Evolutionary conservation across 2,329 filamentous ascomycete species (phyloP), one percentile per base, ranked within the genome.

Genomic region (Dothistroma pini): DNA sequence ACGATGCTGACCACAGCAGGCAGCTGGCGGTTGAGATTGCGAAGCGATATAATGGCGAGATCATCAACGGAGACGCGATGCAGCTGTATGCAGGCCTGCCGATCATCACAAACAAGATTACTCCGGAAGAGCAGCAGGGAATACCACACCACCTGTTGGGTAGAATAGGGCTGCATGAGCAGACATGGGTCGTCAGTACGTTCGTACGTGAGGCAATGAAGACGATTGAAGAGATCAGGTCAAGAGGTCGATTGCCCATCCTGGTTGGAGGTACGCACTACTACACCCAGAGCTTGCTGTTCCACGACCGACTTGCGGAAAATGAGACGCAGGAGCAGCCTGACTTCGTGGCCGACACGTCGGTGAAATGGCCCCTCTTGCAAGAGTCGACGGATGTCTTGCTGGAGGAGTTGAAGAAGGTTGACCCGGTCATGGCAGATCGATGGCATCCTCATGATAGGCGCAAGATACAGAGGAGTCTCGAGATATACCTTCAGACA

Each of bases 11-110:
- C 70, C 74, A 75, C 74, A 51, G 29, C 65, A 74, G 68, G 57
- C 70, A 96, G 92, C 84, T 97, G 67, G 95, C 95, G 9, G 89
- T 99, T 47, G 91, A 96, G 65, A 79, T 99, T 56, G 95, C 96
- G 0, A 82, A 82, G 48, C 85, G 83, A 22, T 93, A 92, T 76
- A 88, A 95, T 75, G 95, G 96, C 72, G 95, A 99, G 76, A 85
- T 99, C 56, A 92, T 99, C 78, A 99, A 99, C 73, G 91, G 91
- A 52, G 95, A 99, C 80, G 95, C 95, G 44, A 96, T 99, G 92
- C 95, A 99, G 75, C 87, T 99, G 78, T 99, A 99, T 75, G 84
- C 85, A 57, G 95, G 95, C 2, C 80, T 99, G 49, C 92, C 95
- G 5, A 88, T 97, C 65, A 93, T 97, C 68, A 99, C 95, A 29